Conservation (phyloP, 768 basidiomycete genomes). For the Mycena amicta region DNA sequence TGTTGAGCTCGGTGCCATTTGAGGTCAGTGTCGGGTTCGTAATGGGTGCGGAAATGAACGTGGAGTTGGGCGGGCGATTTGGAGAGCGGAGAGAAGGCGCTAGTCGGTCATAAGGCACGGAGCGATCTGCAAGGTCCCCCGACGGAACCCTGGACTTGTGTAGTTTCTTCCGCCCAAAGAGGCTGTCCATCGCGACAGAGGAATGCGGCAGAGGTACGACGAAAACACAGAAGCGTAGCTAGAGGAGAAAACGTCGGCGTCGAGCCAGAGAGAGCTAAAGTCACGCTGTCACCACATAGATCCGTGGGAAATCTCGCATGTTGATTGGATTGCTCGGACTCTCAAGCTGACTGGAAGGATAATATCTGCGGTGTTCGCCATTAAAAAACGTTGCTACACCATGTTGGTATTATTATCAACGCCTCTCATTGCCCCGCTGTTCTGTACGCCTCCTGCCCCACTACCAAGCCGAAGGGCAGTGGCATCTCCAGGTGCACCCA, state of each 20-base stretch:
- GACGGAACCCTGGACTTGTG: conserved; percentile 63
- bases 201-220: no score
- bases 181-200: conserved; percentile 52
- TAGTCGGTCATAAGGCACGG: conserved; percentile 74
- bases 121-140: conserved; percentile 63
- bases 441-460: neutral
- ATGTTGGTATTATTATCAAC: no score
- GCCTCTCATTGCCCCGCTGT: no score
- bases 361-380: no score
- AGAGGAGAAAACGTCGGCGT: no score
- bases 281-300: no score
- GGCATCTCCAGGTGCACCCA: conserved; percentile 49
- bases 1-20: conserved; percentile 73
- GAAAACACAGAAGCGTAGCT: no score
- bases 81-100: conserved; percentile 61
- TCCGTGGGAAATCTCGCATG: no score
- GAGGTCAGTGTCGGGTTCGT: conserved; percentile 80
- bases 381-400: no score
- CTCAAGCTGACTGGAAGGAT: no score
- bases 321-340: no score
- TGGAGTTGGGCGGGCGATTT: conserved; percentile 48
- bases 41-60: conserved; percentile 74
- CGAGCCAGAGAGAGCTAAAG: no score
- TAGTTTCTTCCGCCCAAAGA: conserved; percentile 64
- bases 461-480: conserved; percentile 28